Base-by-base conservation (phyloP, 2,329 filamentous ascomycete species). In the Rachicladosporium sp. region DNA sequence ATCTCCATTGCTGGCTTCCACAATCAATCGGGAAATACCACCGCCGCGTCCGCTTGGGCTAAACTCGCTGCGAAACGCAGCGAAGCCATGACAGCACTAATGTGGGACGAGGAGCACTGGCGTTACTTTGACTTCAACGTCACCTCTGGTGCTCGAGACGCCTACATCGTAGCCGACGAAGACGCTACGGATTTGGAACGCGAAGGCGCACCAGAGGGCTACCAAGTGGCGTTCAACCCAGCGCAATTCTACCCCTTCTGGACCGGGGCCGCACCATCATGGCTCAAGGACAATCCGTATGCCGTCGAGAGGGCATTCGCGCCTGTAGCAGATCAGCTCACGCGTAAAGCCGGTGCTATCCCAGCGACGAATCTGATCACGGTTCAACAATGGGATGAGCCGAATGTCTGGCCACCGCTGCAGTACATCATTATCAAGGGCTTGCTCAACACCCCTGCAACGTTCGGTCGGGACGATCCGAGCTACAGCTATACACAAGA, bases 101-200 rank as follows among this genome's bases (percentile, higher is more conserved):
- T 82, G 57, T 82, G 78, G 78, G 80, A 80, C 55, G 60, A 69
- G 23, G 75, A 71, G 5, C 66, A 74, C 44, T 72, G 63, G 56
- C 70, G 69, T 57, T 82, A 80, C 63, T 82, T 81, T 51, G 78
- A 82, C 64, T 81, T 74, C 63, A 82, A 82, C 60, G 45, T 77
- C 23, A 81, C 76, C 0, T 73, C 74, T 0, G 59, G 56, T 7
- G 57, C 65, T 1, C 76, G 79, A 44, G 68, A 74, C 46, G 57
- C 73, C 29, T 80, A 69, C 50, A 61, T 73, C 10, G 65, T 68
- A 2, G 55, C 56, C 6, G 73, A 77, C 46, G 50, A 58, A 3
- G 68, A 72, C 45, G 57, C 67, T 1, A 60, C 62, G 6, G 45
- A 61, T 3, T 51, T 59, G 29, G 67, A 71, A 29, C 63, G 48